Evolutionary conservation across 768 basidiomycete species (phyloP).

Genomic region (Terana coerulea): DNA sequence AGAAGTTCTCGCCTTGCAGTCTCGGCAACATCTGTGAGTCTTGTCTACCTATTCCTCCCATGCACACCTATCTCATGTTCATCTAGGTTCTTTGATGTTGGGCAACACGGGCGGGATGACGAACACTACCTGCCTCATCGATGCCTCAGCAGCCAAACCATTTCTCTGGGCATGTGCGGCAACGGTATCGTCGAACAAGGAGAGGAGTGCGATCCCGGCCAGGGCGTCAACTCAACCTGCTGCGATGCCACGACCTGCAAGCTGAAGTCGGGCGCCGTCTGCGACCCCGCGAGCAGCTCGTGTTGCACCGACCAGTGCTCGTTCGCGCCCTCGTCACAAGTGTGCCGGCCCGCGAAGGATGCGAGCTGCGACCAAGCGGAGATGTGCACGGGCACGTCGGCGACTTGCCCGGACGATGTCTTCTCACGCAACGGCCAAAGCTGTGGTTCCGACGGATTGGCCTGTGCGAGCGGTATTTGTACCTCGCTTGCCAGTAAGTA

Average conservation of each 20-base stretch:
- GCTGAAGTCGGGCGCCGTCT: constrained; percentile 66
- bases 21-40: constrained; percentile 80
- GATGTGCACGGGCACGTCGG: constrained; percentile 71
- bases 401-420: constrained; percentile 66
- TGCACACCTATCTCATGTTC: background rate
- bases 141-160: constrained; percentile 37
- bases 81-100: constrained; percentile 61
- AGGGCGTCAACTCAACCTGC: constrained; percentile 55
- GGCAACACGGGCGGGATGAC: constrained; percentile 40
- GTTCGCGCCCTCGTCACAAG: constrained; percentile 62
- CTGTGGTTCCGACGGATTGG: constrained; percentile 61
- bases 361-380: constrained; percentile 65
- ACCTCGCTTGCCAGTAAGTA: constrained; percentile 64
- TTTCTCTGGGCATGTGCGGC: constrained; percentile 72
- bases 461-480: constrained; percentile 76
- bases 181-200: constrained; percentile 81
- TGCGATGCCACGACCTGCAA: constrained; percentile 76
- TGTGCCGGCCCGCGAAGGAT: constrained; percentile 72
- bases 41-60: too few relatives aligned
- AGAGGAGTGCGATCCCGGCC: constrained; percentile 86
- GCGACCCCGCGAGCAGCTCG: constrained; percentile 70
- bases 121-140: constrained; percentile 65
- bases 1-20: constrained; percentile 71
- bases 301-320: constrained; percentile 73
- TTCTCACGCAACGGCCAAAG: constrained; percentile 60